Percentiles rank a stretch among this genome's conserved stretches.
Conservation (phyloP, 176 grass and related monocot species). For the Guadua angustifolia region DNA sequence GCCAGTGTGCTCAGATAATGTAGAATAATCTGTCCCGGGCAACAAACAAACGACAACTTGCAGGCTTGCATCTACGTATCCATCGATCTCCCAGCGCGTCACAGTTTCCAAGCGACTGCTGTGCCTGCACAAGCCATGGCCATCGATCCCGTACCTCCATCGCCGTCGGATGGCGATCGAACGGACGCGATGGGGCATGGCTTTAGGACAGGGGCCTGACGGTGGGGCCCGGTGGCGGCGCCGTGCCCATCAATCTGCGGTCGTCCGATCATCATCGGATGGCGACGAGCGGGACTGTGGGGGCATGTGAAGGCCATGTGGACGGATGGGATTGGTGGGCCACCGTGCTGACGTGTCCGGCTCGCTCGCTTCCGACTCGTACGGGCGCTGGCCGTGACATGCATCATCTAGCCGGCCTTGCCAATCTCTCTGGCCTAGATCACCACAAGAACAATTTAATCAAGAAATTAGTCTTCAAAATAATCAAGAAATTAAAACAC, state of each 20-base stretch:
- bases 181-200: background rate
- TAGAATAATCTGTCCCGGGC: background rate
- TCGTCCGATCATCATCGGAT: slow-evolving; percentile 49
- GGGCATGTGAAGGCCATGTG: slow-evolving; percentile 43
- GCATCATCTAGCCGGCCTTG: background rate
- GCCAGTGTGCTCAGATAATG: background rate
- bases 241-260: background rate
- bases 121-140: background rate
- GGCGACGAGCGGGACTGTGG: background rate
- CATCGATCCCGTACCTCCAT: background rate
- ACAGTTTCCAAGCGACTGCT: background rate
- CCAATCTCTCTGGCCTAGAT: background rate
- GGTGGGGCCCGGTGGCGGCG: background rate
- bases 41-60: background rate
- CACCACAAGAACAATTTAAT: too few species aligned
- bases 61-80: background rate
- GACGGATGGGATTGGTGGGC: background rate
- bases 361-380: background rate
- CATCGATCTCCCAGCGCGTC: background rate
- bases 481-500: background rate
- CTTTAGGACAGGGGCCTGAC: background rate
- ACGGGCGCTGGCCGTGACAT: background rate
- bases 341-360: slow-evolving; percentile 17
- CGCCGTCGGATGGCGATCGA: background rate
- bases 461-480: background rate